phyloP scores from a whole-genome alignment of 2,329 filamentous ascomycete species.

The Chalaropsis thielavioides region DNA sequence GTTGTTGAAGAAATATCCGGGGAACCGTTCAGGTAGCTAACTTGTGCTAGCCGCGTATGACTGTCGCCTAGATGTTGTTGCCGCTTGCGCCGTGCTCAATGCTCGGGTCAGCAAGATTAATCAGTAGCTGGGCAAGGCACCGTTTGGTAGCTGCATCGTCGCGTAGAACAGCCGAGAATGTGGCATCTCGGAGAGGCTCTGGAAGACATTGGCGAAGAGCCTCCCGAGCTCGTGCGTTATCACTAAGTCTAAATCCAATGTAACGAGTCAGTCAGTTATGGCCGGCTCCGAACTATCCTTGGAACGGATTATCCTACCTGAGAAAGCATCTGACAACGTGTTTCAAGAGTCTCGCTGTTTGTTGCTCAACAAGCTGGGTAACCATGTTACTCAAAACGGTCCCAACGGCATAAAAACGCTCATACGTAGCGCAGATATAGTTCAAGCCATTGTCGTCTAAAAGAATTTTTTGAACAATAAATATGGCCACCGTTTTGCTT shows the following conservation, averaged over 20 bases:
- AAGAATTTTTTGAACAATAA: conserved; percentile 98
- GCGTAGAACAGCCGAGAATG: conserved; percentile 87
- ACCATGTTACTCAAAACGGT: conserved; percentile 99
- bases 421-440: conserved; percentile 97
- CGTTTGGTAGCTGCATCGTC: conserved; percentile 97
- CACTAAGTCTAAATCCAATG: conserved; percentile 52
- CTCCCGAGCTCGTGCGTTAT: conserved; percentile 90
- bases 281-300: not conserved
- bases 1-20: not conserved
- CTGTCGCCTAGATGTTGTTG: conserved; percentile 8
- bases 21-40: not conserved
- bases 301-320: conserved; percentile 43
- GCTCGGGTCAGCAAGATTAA: conserved; percentile 87
- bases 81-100: conserved; percentile 33
- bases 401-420: conserved; percentile 94
- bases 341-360: conserved; percentile 89
- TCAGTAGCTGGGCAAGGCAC: conserved; percentile 89
- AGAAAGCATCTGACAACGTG: conserved; percentile 96
- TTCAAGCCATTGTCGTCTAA: conserved; percentile 92
- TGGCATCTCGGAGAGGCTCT: conserved; percentile 95
- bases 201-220: conserved; percentile 90
- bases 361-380: conserved; percentile 88
- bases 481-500: conserved; percentile 97
- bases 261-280: not conserved
- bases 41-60: not conserved